These are phyloP conservation scores for Scedosporium aurantiacum DNA, from an alignment of 2,329 filamentous ascomycete species.

Conservation along the genomic window DNA sequence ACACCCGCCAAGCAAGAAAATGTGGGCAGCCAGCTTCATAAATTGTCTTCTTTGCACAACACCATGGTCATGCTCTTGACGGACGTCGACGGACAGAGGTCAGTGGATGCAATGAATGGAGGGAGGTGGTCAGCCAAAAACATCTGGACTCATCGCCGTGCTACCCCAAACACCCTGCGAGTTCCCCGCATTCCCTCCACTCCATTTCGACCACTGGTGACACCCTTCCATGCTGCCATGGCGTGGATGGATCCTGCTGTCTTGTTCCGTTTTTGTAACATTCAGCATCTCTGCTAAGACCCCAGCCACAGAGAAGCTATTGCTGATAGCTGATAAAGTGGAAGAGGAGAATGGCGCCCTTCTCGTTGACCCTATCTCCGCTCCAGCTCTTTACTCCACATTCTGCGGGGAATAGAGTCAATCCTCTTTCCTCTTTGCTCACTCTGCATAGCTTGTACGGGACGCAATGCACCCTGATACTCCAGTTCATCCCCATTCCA, in stretches of 20 bases:
- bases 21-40: background rate
- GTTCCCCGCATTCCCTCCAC: too few species aligned
- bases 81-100: background rate
- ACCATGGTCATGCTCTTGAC: background rate
- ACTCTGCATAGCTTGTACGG: background rate
- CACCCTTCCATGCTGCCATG: too few species aligned
- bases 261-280: too few species aligned
- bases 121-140: too few species aligned
- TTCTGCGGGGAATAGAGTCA: background rate
- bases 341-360: background rate
- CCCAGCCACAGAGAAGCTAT: too few species aligned
- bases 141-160: too few species aligned
- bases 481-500: background rate
- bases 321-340: background rate
- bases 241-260: too few species aligned
- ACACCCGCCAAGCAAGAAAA: background rate
- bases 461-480: background rate
- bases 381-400: background rate
- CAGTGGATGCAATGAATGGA: too few species aligned
- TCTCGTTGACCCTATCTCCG: background rate
- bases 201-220: too few species aligned
- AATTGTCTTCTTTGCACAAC: background rate
- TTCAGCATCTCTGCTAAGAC: too few species aligned
- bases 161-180: too few species aligned
- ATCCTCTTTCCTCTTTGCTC: background rate